Base-by-base conservation (phyloP, 805 yeast species). In the Candida caryicola region DNA sequence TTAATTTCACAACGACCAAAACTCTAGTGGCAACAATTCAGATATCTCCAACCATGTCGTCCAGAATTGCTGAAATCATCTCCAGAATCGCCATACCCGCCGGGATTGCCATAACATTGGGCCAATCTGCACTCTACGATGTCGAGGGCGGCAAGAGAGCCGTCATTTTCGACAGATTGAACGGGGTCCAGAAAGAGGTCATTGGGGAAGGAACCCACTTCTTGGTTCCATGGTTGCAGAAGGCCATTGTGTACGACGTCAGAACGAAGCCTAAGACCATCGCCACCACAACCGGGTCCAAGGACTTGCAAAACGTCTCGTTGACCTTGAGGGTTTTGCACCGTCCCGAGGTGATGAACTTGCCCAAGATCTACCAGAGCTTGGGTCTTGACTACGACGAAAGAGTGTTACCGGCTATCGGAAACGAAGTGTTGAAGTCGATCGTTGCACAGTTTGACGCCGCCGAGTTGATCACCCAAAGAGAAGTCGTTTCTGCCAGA, bases 141-240 rank as follows among this genome's bases (percentile, higher is more conserved):
- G 99, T 93, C 27, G 81, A 84, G 57, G 99, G 99, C 43, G 99
- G 99, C 39, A 78, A 86, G 41, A 76, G 99, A 60, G 99, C 97
- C 17, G 95, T 93, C 37, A 85, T 93, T 46, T 93, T 93, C 58
- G 98, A 93, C 69, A 76, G 99, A 53, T 64, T 93, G 41, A 68
- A 75, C 31, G 99, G 99, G 69, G 95, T 93, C 37, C 84, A 86
- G 62, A 81, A 80, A 53, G 68, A 70, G n/a, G 97, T 93, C 17
- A 73, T 90, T 43, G 96, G 97, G 19, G 99, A 93, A 69, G 99
- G 99, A 43, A 85, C 98, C 17, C 98, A 93, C 64, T 93, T 93
- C 63, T 69, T 90, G 47, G 62, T 93, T 37, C 99, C 99, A 37
- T 93, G 99, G 98, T 71, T 93, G 48, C 99, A 93, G 62, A 82